Base-by-base conservation (phyloP, 1,139 yeast species). In the Blastobotrys aristatus region DNA sequence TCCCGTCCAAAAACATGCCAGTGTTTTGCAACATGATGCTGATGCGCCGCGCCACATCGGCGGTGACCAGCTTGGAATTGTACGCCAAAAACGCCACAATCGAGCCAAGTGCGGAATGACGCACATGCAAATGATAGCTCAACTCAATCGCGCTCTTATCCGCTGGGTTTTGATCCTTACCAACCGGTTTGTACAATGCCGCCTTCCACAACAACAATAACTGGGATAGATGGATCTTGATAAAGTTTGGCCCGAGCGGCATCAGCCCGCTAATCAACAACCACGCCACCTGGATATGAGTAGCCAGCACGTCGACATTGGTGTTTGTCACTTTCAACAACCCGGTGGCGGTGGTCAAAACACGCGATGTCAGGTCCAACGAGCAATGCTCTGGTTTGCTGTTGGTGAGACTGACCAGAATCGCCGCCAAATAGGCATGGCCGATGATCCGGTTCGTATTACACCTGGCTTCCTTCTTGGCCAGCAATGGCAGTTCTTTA, bases 131-230 rank as follows among this genome's bases (percentile, higher is more conserved):
- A 27, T 67, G 55, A 48, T 66, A 68, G 36, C 58, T 61, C 5
- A 68, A 53, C 41, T 67, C 69, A 18, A 59, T 40, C 3, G 60
- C 48, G 35, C 65, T 63, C 44, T 58, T 58, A 17, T 60, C 64
- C 8, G 55, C 50, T 5, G 53, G 55, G n/a, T 57, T 52, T 26
- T 47, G 50, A 31, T 65, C 69, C 44, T 65, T 64, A 10, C 56
- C 56, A n/a, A 57, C 50, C 1, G 68, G 65, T 34, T 59, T 66
- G 2, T 89, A 84, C 47, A 89, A 69, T n/a, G 88, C 73, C 50
- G 82, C 79, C 59, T 86, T 86, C 96, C 96, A 89, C 53, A 88
- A 77, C 4, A 80, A 75, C 42, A 88, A 69, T 48, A 87, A 74
- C 60, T 87, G 96, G 0, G 92, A 77, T 3, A 88, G 74, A 60